Percentiles rank a stretch among this genome's conserved stretches.
These are phyloP conservation scores for Colletotrichum aenigma DNA, from an alignment of 2,329 filamentous ascomycete species.

Conservation along the genomic window DNA sequence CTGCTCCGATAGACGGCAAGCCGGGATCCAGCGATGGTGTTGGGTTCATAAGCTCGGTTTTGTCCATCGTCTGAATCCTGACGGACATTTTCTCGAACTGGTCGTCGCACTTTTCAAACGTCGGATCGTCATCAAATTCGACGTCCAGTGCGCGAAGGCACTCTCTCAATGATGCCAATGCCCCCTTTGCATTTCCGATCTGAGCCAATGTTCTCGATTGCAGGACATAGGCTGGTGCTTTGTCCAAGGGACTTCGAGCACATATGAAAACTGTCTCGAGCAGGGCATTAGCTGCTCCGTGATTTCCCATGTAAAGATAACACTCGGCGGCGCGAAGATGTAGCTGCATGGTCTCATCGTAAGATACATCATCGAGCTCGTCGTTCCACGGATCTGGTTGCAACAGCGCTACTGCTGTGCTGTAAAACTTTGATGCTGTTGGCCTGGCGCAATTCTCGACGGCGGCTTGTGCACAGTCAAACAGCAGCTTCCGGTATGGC, in stretches of 20 bases:
- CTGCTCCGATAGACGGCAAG: conserved; percentile 68
- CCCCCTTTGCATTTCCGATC: conserved; percentile 71
- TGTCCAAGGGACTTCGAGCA: conserved; percentile 76
- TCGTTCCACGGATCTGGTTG: conserved; percentile 81
- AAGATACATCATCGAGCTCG: conserved; percentile 72
- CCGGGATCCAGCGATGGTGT: conserved; percentile 51
- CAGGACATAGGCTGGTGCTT: conserved; percentile 82
- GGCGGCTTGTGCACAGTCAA: conserved; percentile 78
- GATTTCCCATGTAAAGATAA: conserved; percentile 78
- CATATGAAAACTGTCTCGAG: conserved; percentile 72
- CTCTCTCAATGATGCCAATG: conserved; percentile 72
- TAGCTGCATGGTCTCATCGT: conserved; percentile 83
- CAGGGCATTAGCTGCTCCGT: conserved; percentile 69
- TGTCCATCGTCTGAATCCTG: conserved; percentile 63
- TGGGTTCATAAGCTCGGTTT: conserved; percentile 47
- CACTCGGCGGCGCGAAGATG: conserved; percentile 83
- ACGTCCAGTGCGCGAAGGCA: conserved; percentile 75
- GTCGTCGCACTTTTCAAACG: conserved; percentile 77
- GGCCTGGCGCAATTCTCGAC: conserved; percentile 82
- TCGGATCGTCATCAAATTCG: conserved; percentile 66
- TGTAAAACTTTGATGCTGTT: conserved; percentile 84
- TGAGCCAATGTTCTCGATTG: conserved; percentile 81
- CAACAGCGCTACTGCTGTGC: conserved; percentile 76
- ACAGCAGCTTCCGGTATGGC: conserved; percentile 76
- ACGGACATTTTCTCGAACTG: conserved; percentile 70